Base-by-base conservation (phyloP, 192 early-diverging fungal species). In the Entomortierella chlamydospora region DNA sequence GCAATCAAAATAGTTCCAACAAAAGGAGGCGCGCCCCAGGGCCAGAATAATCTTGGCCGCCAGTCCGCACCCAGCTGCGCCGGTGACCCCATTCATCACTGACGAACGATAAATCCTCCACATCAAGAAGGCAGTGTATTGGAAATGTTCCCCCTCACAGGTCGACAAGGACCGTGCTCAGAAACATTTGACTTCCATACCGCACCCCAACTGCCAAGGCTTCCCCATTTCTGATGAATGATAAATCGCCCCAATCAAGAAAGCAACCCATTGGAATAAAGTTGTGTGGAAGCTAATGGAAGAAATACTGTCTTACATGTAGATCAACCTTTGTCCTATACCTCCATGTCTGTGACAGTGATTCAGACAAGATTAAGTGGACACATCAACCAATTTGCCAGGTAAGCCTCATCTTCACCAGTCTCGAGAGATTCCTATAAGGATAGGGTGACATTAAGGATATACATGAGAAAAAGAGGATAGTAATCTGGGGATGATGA, bases 131-230 rank as follows among this genome's bases (percentile, higher is more conserved):
- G 62, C 50, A 64, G 12, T 64, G 62, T 49, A 64, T 64, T 53
- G 62, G 62, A 64, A 64, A 34, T 64, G 62, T 53, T 53, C 22
- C 52, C 50, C 50, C 31, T 64, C 49, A 52, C 62, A 64, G 47
- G 33, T 64, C 62, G 34, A 53, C 47, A 53, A 51, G 61, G 34
- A 37, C 34, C 10, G 34, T 18, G 37, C 58, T 37, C 58, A 60
- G 42, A 43, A 60, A 41, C 58, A 60, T 23, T 60, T 60, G 58
- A 60, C 58, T 26, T 26, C 25, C 58, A 60, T 25, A 22, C 54
- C 54, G 54, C 54, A 56, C 54, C 54, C 54, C 26, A 29, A 15
- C 54, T 29, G 54, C 23, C 7, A 3, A 8, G 15, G 54, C 15
- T 7, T 26, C 54, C 54, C 54, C 54, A 56, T 56, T 56, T 7